Evolutionary conservation across 345 rosid species (phyloP), one percentile per base, ranked within the genome.

Genomic region (Syzygium oleosum): DNA sequence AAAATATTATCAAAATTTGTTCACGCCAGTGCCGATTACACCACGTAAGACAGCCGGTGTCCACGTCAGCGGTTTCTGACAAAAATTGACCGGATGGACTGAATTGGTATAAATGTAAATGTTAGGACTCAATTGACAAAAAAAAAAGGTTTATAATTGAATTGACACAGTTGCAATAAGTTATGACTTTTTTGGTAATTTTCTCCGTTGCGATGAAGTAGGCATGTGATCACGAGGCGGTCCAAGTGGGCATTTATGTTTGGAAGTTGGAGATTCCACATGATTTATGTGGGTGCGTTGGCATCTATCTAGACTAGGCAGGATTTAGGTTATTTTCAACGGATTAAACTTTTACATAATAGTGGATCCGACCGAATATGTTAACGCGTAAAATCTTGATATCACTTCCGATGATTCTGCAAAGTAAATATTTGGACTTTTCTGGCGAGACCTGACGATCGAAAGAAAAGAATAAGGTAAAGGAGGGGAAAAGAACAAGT

Each of bases 11-110:
- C 46, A 43, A 43, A 43, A 43, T 43, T 43, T 43, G 7, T 43
- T 43, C 7, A 43, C 46, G 1, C 6, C 1, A 43, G 7, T 6
- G 6, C 7, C 46, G 46, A 1, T 43, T 1, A 43, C 1, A 7
- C 7, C 46, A 43, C 46, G 1, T 43, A 43, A 43, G 46, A 43
- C 46, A 43, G 1, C 7, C 1, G 7, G 46, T 1, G 7, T 43
- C 7, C 7, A 43, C 6, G 1, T 43, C 7, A 43, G 46, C 46
- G 46, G 5, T 43, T 43, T 43, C 46, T 43, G 7, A 43, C 1
- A 1, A 43, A 43, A 43, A 6, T 43, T 43, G 7, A 1, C 7
- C 7, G 7, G 46, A 43, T 43, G 1, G 6, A 43, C 46, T 43
- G 46, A 5, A 43, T 43, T 43, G 46, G 7, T 43, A 43, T 1